phyloP scores from a whole-genome alignment of 2,329 filamentous ascomycete species.

The Cladobotryum protrusum region DNA sequence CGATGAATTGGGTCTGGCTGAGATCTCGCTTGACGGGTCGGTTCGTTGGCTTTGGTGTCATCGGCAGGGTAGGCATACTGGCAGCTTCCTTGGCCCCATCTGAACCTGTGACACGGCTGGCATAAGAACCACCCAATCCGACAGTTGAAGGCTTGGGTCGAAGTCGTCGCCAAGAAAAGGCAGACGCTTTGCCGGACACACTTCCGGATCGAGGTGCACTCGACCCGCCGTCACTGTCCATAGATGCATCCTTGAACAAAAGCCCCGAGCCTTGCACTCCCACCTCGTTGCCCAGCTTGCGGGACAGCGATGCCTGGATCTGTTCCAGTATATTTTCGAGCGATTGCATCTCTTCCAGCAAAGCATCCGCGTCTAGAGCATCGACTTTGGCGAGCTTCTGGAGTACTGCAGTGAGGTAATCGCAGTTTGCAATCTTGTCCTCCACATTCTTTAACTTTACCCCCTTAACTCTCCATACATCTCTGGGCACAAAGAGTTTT shows the following conservation, averaged over 20 bases:
- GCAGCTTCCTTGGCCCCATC: conserved; percentile 33
- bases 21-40: conserved; percentile 68
- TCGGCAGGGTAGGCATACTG: conserved; percentile 67
- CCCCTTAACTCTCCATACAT: conserved; percentile 89
- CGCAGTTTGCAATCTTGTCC: conserved; percentile 89
- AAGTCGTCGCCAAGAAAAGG: conserved; percentile 84
- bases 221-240: conserved; percentile 39
- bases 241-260: conserved; percentile 66
- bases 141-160: conserved; percentile 80
- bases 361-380: conserved; percentile 81
- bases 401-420: conserved; percentile 82
- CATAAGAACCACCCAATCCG: conserved; percentile 47
- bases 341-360: conserved; percentile 89
- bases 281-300: conserved; percentile 90
- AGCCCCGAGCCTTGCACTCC: conserved; percentile 68
- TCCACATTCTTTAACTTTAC: conserved; percentile 89
- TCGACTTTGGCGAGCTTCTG: conserved; percentile 79
- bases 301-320: conserved; percentile 66
- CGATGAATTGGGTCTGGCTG: conserved; percentile 62
- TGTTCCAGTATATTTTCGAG: conserved; percentile 82
- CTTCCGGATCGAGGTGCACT: conserved; percentile 50
- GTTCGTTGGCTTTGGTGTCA: conserved; percentile 60
- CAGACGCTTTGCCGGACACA: conserved; percentile 58
- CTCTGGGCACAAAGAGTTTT: conserved; percentile 83
- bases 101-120: conserved; percentile 18